A percentile compares a stretch with the other conserved stretches of the same genome.
Conservation (phyloP, 106 monocot genomes). For the Agapanthus africanus region DNA sequence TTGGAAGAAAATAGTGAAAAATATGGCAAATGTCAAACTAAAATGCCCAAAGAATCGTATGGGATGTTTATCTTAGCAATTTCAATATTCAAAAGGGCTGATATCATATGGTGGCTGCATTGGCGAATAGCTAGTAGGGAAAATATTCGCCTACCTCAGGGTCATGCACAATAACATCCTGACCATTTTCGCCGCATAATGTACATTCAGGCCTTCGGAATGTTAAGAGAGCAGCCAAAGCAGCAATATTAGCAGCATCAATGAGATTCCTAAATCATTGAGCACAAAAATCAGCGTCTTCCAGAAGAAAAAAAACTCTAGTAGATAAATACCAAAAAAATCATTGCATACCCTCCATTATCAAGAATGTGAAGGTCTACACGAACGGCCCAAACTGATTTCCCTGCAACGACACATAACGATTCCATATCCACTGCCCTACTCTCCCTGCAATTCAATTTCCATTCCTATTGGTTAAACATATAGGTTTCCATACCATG, state of each 20-base stretch:
- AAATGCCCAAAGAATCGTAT: too few relatives aligned
- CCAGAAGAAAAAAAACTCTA: neutral
- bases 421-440: conserved; percentile 97
- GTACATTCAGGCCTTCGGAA: conserved; percentile 90
- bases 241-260: conserved; percentile 96
- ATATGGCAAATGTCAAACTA: too few relatives aligned
- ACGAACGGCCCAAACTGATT: conserved; percentile 85
- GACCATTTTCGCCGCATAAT: conserved; percentile 64
- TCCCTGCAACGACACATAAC: conserved; percentile 81
- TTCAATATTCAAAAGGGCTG: too few relatives aligned
- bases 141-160: conserved; percentile 55
- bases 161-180: conserved; percentile 73
- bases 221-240: conserved; percentile 73
- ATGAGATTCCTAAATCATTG: conserved; percentile 75
- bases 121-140: neutral
- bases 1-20: too few relatives aligned
- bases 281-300: conserved; percentile 9
- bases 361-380: conserved; percentile 95
- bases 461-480: too few relatives aligned
- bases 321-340: conserved; percentile 7
- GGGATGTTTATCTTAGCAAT: too few relatives aligned
- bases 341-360: conserved; percentile 75
- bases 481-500: neutral
- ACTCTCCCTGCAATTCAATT: conserved; percentile 67
- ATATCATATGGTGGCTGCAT: too few relatives aligned